A percentile compares a stretch with the other conserved stretches of the same genome.
Conservation (phyloP, 2,329 filamentous ascomycete species). For the Aureobasidium melanogenum region DNA sequence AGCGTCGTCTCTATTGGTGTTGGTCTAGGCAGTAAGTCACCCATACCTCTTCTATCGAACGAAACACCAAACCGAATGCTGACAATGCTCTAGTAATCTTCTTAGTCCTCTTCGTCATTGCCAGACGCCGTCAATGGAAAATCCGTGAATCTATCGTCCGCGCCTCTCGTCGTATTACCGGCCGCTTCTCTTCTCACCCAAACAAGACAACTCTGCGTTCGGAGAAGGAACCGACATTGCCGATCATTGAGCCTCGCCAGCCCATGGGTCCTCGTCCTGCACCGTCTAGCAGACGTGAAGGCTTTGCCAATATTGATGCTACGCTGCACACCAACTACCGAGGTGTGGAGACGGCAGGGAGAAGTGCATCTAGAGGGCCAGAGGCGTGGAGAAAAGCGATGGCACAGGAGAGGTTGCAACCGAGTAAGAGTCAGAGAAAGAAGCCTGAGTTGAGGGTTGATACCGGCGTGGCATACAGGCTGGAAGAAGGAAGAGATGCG, state of each 20-base stretch:
- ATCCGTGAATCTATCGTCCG: constrained; percentile 62
- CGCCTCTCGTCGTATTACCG: constrained; percentile 45
- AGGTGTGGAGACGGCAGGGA: not conserved
- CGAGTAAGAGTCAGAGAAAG: not conserved
- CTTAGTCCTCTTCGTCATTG: constrained; percentile 60
- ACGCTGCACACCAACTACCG: not conserved
- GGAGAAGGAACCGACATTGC: not conserved
- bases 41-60: no score
- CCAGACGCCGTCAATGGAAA: constrained; percentile 80
- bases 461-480: not conserved
- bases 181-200: constrained; percentile 22
- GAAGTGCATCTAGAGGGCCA: not conserved
- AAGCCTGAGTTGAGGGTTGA: constrained; percentile 8
- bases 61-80: constrained; percentile 2
- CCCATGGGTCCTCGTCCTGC: not conserved
- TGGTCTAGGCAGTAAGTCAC: constrained; percentile 59
- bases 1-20: constrained; percentile 58
- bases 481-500: constrained; percentile 8
- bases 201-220: constrained; percentile 10
- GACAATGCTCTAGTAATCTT: not conserved
- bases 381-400: not conserved
- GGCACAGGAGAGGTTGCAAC: not conserved
- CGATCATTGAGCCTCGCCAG: not conserved
- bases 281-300: not conserved
- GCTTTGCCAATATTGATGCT: not conserved